phyloP scores from a whole-genome alignment of 2,329 filamentous ascomycete species.

The Colletotrichum musae region DNA sequence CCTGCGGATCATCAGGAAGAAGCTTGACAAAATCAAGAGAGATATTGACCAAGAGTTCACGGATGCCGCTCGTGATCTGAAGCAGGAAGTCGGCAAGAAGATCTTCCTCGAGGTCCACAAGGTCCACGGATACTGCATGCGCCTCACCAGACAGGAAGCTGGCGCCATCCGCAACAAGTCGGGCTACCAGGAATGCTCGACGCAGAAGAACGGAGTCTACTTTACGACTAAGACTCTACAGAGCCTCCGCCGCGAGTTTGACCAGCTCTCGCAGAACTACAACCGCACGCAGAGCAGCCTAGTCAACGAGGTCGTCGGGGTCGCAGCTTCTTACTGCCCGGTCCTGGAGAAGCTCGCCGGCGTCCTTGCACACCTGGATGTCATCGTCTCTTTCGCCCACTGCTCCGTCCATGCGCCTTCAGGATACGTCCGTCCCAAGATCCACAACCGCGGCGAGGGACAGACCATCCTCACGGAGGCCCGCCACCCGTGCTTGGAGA shows the following conservation, averaged over 20 bases:
- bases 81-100: constrained; percentile 97
- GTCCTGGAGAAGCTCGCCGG: constrained; percentile 91
- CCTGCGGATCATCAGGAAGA: constrained; percentile 88
- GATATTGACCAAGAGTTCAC: constrained; percentile 89
- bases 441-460: constrained; percentile 89
- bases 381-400: constrained; percentile 94
- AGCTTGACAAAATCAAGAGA: constrained; percentile 85
- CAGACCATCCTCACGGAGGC: constrained; percentile 93
- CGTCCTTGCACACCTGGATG: constrained; percentile 92
- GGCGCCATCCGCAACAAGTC: constrained; percentile 93
- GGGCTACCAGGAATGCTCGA: constrained; percentile 93
- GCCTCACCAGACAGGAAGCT: constrained; percentile 91
- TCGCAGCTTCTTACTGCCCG: constrained; percentile 94
- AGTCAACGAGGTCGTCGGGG: constrained; percentile 91
- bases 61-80: constrained; percentile 83
- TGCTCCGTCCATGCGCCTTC: constrained; percentile 93
- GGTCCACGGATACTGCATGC: constrained; percentile 96
- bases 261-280: constrained; percentile 94
- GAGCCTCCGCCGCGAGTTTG: constrained; percentile 87
- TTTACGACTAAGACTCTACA: constrained; percentile 92
- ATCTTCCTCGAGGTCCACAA: constrained; percentile 97
- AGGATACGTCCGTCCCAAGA: constrained; percentile 90
- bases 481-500: constrained; percentile 96
- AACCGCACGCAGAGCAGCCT: constrained; percentile 93
- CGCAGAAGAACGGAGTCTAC: constrained; percentile 98